These are phyloP conservation scores for Pleoardoris graminearum DNA, from an alignment of 2,329 filamentous ascomycete genomes.

Conservation along the genomic window DNA sequence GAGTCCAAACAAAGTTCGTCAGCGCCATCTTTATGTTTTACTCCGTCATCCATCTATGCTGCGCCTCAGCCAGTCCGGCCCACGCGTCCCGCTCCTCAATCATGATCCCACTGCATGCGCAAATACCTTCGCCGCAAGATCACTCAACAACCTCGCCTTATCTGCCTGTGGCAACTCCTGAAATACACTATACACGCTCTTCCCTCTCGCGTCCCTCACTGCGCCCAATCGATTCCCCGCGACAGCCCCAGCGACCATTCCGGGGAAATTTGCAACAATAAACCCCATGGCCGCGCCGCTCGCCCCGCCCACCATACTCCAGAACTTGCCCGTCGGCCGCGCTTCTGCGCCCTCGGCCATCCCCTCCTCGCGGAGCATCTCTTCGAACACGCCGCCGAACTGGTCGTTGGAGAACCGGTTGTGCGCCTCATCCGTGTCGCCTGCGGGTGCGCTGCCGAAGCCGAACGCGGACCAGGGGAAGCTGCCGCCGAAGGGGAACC, in stretches of 20 bases:
- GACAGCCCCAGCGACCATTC: conserved; percentile 84
- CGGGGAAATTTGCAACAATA: conserved; percentile 90
- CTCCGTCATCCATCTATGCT: neutral
- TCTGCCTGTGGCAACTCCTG: conserved; percentile 84
- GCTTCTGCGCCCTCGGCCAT: conserved; percentile 72
- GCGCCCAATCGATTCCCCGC: conserved; percentile 91
- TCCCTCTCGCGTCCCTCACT: conserved; percentile 85
- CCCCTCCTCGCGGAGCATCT: conserved; percentile 58
- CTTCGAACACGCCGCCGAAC: conserved; percentile 71
- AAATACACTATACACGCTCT: conserved; percentile 93
- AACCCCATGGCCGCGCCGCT: conserved; percentile 92
- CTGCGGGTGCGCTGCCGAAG: conserved; percentile 54
- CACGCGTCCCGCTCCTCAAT: neutral
- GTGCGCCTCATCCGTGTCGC: conserved; percentile 50
- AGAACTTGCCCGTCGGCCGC: conserved; percentile 72
- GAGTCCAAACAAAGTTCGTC: too few species aligned
- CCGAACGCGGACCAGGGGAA: conserved; percentile 81
- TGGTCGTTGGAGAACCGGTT: conserved; percentile 72
- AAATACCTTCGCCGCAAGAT: conserved; percentile 85
- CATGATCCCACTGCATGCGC: conserved; percentile 67
- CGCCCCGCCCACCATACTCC: conserved; percentile 80
- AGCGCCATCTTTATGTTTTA: too few species aligned
- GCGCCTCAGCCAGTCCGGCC: neutral
- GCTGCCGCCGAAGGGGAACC: conserved; percentile 37
- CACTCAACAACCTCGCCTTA: conserved; percentile 76